Conservation (phyloP, 345 rosid species). For the Gynandropsis gynandra region DNA sequence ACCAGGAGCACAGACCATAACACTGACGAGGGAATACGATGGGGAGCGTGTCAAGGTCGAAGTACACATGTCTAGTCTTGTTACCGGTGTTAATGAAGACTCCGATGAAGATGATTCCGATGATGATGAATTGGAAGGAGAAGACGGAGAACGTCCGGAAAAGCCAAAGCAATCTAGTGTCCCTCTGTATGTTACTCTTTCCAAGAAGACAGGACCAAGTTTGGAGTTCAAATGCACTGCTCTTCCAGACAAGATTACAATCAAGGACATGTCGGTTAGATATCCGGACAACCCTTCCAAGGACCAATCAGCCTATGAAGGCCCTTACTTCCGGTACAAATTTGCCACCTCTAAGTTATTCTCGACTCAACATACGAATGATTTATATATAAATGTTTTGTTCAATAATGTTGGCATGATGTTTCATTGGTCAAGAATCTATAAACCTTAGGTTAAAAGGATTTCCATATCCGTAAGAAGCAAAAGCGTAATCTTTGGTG, state of each 20-base stretch:
- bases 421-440: not conserved
- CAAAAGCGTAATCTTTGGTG: slow-evolving; percentile 13
- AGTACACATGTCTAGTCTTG: slow-evolving; percentile 87
- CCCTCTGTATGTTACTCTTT: slow-evolving; percentile 51
- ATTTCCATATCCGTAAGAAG: not conserved
- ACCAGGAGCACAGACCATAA: slow-evolving; percentile 52
- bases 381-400: no score
- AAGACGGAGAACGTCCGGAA: slow-evolving; percentile 33
- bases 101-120: slow-evolving; percentile 28
- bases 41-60: slow-evolving; percentile 66
- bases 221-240: slow-evolving; percentile 68
- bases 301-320: slow-evolving; percentile 60
- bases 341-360: no score
- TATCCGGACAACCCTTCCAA: slow-evolving; percentile 39
- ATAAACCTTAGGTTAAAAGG: not conserved
- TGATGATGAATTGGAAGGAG: slow-evolving; percentile 30
- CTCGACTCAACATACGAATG: no score
- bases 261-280: slow-evolving; percentile 53
- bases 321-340: slow-evolving; percentile 78
- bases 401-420: no score
- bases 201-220: slow-evolving; percentile 50
- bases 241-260: slow-evolving; percentile 50
- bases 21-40: slow-evolving; percentile 53
- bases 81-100: slow-evolving; percentile 46
- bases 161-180: slow-evolving; percentile 47